These are phyloP conservation scores for Stephanodiscus minutulus DNA, from an alignment of 108 stramenopile genomes.

Conservation along the genomic window DNA sequence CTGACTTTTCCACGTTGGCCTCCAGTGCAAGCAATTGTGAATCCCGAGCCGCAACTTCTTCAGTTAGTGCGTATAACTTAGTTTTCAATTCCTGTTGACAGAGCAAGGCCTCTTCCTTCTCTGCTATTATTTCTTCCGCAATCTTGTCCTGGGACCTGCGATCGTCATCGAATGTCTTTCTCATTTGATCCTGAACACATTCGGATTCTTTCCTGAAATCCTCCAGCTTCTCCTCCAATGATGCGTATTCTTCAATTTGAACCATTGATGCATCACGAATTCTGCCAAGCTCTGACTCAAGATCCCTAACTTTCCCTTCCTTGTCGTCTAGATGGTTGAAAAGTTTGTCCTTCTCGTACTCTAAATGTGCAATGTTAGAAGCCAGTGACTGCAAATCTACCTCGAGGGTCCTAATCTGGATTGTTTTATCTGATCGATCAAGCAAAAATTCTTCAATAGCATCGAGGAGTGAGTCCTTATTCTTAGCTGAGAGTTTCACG, in stretches of 20 bases:
- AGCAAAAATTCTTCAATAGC: conserved; percentile 28
- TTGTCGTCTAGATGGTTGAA: conserved; percentile 5
- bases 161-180: conserved; percentile 4
- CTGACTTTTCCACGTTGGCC: conserved; percentile 2
- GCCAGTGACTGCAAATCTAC: conserved; percentile 24
- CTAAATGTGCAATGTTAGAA: conserved; percentile 13
- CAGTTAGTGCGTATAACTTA: conserved; percentile 4
- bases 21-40: conserved; percentile 10
- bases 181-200: conserved; percentile 12
- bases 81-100: conserved; percentile 4
- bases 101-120: conserved; percentile 12
- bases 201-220: neutral
- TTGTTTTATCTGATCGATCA: conserved; percentile 22
- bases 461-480: conserved; percentile 28
- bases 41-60: conserved; percentile 11
- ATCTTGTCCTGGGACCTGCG: conserved; percentile 16
- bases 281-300: conserved; percentile 12
- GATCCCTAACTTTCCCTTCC: conserved; percentile 1
- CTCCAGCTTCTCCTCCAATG: conserved; percentile 8
- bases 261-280: neutral
- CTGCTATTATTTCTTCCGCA: conserved; percentile 12
- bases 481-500: conserved; percentile 21
- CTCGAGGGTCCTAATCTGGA: conserved; percentile 21
- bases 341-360: conserved; percentile 22
- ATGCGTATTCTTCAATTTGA: conserved; percentile 2